phyloP scores from a whole-genome alignment of 148 eudicot species.

The Rhododendron kiyosumense region DNA sequence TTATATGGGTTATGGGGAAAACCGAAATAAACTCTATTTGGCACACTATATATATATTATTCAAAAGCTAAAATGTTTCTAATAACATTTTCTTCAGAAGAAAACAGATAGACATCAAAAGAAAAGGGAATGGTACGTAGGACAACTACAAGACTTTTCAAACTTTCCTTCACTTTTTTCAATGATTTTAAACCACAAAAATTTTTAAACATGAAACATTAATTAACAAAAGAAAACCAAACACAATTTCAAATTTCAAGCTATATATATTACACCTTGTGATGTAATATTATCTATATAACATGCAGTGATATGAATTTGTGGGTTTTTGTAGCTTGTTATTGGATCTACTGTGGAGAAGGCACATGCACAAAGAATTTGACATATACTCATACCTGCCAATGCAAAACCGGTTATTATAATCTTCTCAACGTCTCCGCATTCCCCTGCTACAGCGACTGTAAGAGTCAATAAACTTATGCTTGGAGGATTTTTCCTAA shows the following conservation, averaged over 20 bases:
- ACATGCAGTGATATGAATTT: background rate
- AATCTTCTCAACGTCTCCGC: conserved; percentile 54
- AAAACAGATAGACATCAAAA: background rate
- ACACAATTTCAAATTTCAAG: too few species aligned
- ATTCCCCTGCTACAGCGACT: conserved; percentile 65
- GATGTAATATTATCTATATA: background rate
- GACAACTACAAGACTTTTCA: background rate
- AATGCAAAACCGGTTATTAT: conserved; percentile 47
- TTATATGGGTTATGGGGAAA: background rate
- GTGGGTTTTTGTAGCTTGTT: conserved; percentile 37
- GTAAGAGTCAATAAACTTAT: conserved; percentile 37
- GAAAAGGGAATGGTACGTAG: background rate
- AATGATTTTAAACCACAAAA: background rate
- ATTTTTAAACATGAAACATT: background rate
- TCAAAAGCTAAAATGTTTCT: background rate
- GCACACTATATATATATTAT: background rate
- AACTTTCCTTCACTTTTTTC: background rate
- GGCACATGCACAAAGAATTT: conserved; percentile 52
- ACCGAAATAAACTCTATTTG: background rate
- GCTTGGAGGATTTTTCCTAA: background rate
- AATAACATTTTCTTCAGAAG: background rate
- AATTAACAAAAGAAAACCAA: background rate
- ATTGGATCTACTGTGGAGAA: conserved; percentile 71
- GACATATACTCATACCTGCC: conserved; percentile 48
- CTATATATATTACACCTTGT: too few species aligned